Percentiles rank a stretch among this genome's conserved stretches.
Conservation (phyloP, 305 asterid genomes). For the Galium porrigens region DNA sequence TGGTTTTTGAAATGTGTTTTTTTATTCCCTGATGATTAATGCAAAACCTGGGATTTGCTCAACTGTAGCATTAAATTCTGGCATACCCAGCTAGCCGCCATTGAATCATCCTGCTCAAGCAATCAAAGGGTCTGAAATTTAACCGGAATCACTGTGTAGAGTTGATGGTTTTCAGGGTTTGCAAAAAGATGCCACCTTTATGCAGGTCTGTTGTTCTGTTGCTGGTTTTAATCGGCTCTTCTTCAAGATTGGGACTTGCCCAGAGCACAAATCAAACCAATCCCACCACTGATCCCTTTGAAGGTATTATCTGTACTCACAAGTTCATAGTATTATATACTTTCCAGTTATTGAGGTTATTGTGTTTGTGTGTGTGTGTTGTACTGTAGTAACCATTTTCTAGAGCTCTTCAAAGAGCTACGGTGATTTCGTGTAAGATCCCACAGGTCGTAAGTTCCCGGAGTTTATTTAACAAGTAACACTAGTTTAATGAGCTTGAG, state of each 20-base stretch:
- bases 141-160: not conserved
- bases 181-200: not conserved
- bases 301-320: not conserved
- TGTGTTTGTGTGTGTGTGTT: not conserved
- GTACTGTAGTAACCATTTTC: not conserved
- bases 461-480: no score
- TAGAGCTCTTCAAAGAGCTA: not conserved
- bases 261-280: conserved; percentile 5
- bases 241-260: conserved; percentile 1
- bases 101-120: not conserved
- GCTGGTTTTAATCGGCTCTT: conserved; percentile 1
- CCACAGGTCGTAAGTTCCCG: no score
- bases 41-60: not conserved
- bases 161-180: not conserved
- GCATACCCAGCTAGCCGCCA: conserved; percentile 1
- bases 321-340: not conserved
- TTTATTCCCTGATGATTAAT: not conserved
- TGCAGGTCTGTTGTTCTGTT: not conserved
- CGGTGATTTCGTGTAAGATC: no score
- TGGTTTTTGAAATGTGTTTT: not conserved
- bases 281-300: conserved; percentile 1
- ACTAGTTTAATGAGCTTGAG: not conserved
- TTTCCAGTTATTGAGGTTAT: not conserved
- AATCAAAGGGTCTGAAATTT: not conserved
- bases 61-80: not conserved